Evolutionary conservation across 768 basidiomycete species (phyloP).

Genomic region (Lepiota brunneoincarnata): DNA sequence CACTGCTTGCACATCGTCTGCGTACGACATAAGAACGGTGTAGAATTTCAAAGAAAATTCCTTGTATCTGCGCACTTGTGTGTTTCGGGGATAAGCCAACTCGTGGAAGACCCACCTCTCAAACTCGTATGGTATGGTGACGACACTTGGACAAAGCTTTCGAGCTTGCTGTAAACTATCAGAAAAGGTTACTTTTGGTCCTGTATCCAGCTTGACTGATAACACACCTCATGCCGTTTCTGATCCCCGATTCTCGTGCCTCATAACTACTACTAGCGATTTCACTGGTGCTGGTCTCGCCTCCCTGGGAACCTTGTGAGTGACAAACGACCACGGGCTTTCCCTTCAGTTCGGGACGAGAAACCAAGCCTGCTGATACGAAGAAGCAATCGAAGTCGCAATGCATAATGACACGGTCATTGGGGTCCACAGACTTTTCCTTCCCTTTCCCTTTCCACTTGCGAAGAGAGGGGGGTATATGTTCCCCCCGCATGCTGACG

Average conservation of each 20-base stretch:
- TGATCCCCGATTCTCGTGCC: slow-evolving; percentile 82
- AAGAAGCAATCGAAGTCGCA: slow-evolving; percentile 98
- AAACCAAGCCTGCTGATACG: slow-evolving; percentile 84
- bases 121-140: slow-evolving; percentile 93
- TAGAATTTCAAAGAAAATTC: slow-evolving; percentile 85
- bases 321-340: slow-evolving; percentile 96
- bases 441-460: slow-evolving; percentile 57
- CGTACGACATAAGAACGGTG: slow-evolving; percentile 84
- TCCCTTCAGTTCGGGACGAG: slow-evolving; percentile 77
- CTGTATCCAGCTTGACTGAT: background rate
- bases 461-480: slow-evolving; percentile 46
- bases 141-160: slow-evolving; percentile 66
- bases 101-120: slow-evolving; percentile 50
- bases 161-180: slow-evolving; percentile 75
- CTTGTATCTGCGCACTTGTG: slow-evolving; percentile 64
- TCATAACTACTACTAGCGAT: slow-evolving; percentile 96
- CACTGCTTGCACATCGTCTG: slow-evolving; percentile 91
- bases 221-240: slow-evolving; percentile 90
- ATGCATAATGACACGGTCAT: slow-evolving; percentile 78
- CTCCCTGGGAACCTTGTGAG: slow-evolving; percentile 75
- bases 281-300: slow-evolving; percentile 83
- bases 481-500: slow-evolving; percentile 54
- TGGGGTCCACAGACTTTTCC: slow-evolving; percentile 31
- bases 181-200: background rate
- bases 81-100: background rate